Percentiles rank a stretch among this genome's conserved stretches.
Conservation (phyloP, 1,284 basidiomycete species). For the Moesziomyces sp. region DNA sequence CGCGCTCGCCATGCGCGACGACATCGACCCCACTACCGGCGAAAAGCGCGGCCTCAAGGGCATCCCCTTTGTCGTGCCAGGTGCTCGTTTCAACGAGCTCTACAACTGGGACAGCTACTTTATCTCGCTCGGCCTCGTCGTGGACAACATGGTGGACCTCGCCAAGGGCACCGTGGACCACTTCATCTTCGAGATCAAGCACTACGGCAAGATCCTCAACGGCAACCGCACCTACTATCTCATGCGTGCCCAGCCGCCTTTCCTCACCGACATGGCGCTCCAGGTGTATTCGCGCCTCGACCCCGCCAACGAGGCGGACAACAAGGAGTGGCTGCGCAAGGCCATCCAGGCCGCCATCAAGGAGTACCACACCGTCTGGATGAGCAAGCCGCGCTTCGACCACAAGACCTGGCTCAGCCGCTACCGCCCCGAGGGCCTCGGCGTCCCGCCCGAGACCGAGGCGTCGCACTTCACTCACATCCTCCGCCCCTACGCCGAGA, state of each 20-base stretch:
- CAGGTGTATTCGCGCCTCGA: constrained; percentile 97
- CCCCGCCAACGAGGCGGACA: constrained; percentile 80
- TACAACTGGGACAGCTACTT: constrained; percentile 77
- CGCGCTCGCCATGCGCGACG: constrained; percentile 89
- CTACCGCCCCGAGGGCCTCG: constrained; percentile 91
- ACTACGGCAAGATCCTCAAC: constrained; percentile 81
- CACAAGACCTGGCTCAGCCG: constrained; percentile 91
- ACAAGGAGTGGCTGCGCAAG: constrained; percentile 90
- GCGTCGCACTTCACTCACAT: constrained; percentile 97
- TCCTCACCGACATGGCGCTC: constrained; percentile 97
- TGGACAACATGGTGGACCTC: constrained; percentile 91
- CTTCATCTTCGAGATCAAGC: constrained; percentile 98
- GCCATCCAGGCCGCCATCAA: constrained; percentile 97
- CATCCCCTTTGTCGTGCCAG: constrained; percentile 92
- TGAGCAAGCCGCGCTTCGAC: constrained; percentile 90
- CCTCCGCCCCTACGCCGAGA: constrained; percentile 90
- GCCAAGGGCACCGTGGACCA: constrained; percentile 98
- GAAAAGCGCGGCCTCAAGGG: constrained; percentile 80
- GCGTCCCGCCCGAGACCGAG: constrained; percentile 97
- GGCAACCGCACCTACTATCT: constrained; percentile 75
- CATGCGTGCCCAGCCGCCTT: constrained; percentile 94
- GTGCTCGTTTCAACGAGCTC: constrained; percentile 97
- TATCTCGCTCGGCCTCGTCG: constrained; percentile 89
- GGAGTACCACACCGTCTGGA: constrained; percentile 98
- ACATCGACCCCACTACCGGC: constrained; percentile 73